phyloP scores from a whole-genome alignment of 768 basidiomycete species.

The Suillus plorans region DNA sequence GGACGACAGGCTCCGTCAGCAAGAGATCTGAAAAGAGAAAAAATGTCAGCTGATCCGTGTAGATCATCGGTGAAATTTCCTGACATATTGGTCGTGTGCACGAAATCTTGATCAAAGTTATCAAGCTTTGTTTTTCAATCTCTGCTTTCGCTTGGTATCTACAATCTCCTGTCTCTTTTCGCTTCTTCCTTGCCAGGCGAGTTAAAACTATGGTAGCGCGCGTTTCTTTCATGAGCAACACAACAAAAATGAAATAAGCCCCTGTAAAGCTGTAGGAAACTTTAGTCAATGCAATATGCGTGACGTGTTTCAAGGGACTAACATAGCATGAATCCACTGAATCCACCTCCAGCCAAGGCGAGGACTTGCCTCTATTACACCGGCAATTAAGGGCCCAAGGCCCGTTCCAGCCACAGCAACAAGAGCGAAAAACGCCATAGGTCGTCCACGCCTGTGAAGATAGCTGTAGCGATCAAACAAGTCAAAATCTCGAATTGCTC shows the following conservation, averaged over 20 bases:
- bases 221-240: conserved; percentile 66
- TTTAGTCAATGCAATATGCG: not conserved
- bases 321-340: conserved; percentile 74
- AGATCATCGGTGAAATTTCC: conserved; percentile 22
- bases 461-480: not conserved
- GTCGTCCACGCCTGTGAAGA: conserved; percentile 39
- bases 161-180: conserved; percentile 63
- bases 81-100: conserved; percentile 67
- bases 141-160: conserved; percentile 65
- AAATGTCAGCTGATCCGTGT: conserved; percentile 1
- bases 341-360: conserved; percentile 74
- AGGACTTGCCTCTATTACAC: conserved; percentile 59
- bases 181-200: conserved; percentile 53
- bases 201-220: conserved; percentile 66
- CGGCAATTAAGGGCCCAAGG: conserved; percentile 57
- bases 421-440: conserved; percentile 69
- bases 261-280: conserved; percentile 44
- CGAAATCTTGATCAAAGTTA: conserved; percentile 60
- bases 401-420: conserved; percentile 58
- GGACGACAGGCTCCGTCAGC: conserved; percentile 61
- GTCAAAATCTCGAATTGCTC: conserved; percentile 16
- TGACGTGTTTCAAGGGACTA: conserved; percentile 7
- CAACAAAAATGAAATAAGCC: conserved; percentile 45
- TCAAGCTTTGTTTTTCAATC: conserved; percentile 54
- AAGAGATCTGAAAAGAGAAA: conserved; percentile 6